Base-by-base conservation (phyloP, 2,329 filamentous ascomycete species). In the Colletotrichum phormii region DNA sequence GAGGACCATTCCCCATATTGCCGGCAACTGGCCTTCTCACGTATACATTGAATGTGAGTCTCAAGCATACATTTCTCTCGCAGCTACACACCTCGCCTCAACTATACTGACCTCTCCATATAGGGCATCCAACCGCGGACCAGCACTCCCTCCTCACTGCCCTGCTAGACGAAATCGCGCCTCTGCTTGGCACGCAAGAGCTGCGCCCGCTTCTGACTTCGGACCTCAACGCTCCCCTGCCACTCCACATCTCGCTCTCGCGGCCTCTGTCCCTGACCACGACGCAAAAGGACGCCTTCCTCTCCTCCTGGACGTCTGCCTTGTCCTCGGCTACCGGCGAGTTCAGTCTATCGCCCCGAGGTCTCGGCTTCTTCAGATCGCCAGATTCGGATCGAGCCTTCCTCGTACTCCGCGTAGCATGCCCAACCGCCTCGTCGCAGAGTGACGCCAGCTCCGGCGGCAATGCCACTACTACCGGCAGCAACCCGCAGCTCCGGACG, bases 21-120 rank as follows among this genome's bases (percentile, higher is more conserved):
- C 91, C 72, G 97, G 97, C 73, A 94, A 95, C 81, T 99, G 97
- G 97, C 95, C 96, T 1, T 95, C 92, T 42, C 96, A 98, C 82
- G 81, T 98, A 58, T 98, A 97, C 81, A 86, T 98, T 69, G 96
- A 98, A 85, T 99, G 97, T 97, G 87, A 83, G 91, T 85, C 26
- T 74, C n/a, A 7, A 26, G 5, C 5, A 11, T 12, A n/a, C 60
- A 35, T 55, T 9, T 49, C 22, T 59, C 60, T 11, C 42, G 4
- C 18, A n/a, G 8, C 42, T 18, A 49, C 42, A 22, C 18, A 22
- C 42, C 18, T 33, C 46, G 64, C 63, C 57, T 55, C 57, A 33
- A 26, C 63, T 46, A 8, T 74, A 29, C 64, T 58, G 11, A 75
- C 67, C 42, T 53, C 13, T 24, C 8, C 42, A 11, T 2, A 67